Percentiles rank a stretch among this genome's conserved stretches.
These are phyloP conservation scores for Suhomyces bribrorum DNA, from an alignment of 1,139 yeast species.

Conservation along the genomic window DNA sequence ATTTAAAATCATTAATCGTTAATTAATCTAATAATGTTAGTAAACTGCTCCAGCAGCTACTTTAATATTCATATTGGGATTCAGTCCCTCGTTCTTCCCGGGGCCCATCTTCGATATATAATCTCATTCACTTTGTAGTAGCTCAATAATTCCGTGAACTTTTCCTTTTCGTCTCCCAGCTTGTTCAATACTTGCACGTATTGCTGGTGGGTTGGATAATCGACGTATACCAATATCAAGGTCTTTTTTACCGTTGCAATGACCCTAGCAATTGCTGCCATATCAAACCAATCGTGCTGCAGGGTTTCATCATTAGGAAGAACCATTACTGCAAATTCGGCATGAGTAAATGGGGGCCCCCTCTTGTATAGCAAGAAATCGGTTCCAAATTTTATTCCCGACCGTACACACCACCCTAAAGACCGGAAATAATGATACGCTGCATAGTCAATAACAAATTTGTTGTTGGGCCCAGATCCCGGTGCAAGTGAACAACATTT, in stretches of 20 bases:
- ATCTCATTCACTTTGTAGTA: slow-evolving; percentile 59
- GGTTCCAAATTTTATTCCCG: slow-evolving; percentile 89
- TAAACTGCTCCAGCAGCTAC: no score
- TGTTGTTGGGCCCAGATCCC: slow-evolving; percentile 28
- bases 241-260: slow-evolving; percentile 86
- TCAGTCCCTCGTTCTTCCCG: slow-evolving; percentile 76
- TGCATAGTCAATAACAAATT: slow-evolving; percentile 58
- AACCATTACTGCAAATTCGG: slow-evolving; percentile 73
- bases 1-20: no score
- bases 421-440: slow-evolving; percentile 87
- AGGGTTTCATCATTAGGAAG: slow-evolving; percentile 38
- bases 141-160: slow-evolving; percentile 36
- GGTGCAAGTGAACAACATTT: slow-evolving; percentile 21
- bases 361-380: slow-evolving; percentile 78
- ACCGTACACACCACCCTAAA: slow-evolving; percentile 91
- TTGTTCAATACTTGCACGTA: slow-evolving; percentile 26
- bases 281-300: slow-evolving; percentile 57
- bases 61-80: no score
- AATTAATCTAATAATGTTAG: no score
- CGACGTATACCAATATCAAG: slow-evolving; percentile 67
- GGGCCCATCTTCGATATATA: slow-evolving; percentile 77
- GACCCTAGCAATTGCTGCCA: slow-evolving; percentile 72
- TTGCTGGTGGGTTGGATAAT: slow-evolving; percentile 42
- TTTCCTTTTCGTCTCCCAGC: slow-evolving; percentile 21
- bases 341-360: slow-evolving; percentile 96